Conservation (phyloP, 768 basidiomycete species). For the Tylopilus vinaceipallidus region DNA sequence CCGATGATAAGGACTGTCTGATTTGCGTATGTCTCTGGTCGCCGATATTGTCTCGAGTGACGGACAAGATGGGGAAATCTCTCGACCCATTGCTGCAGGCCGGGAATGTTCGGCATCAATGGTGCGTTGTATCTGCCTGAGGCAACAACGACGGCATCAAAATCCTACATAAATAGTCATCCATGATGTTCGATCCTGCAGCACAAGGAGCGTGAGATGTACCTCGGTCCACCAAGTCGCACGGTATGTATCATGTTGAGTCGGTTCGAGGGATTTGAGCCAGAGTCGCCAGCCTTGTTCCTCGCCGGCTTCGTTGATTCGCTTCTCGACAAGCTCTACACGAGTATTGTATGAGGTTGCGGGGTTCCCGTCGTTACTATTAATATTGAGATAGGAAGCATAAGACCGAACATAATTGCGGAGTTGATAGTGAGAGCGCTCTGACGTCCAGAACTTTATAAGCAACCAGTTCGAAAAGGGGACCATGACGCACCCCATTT, state of each 20-base stretch:
- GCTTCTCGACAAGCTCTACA: constrained; percentile 45
- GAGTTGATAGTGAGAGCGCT: constrained; percentile 34
- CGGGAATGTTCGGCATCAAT: constrained; percentile 14
- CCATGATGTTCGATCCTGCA: background rate
- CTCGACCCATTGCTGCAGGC: constrained; percentile 11
- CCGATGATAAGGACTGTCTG: constrained; percentile 45
- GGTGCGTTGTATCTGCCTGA: constrained; percentile 13
- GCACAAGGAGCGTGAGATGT: background rate
- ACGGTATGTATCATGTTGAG: constrained; percentile 16
- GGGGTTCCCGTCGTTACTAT: constrained; percentile 37
- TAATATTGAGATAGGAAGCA: constrained; percentile 11
- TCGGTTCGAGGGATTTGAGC: constrained; percentile 6
- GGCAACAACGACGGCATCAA: constrained; percentile 15
- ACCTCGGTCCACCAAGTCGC: constrained; percentile 33
- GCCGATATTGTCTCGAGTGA: constrained; percentile 44
- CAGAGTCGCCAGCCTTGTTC: constrained; percentile 16
- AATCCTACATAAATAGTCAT: constrained; percentile 1
- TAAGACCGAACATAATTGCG: constrained; percentile 31
- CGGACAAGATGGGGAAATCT: constrained; percentile 34
- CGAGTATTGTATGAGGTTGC: constrained; percentile 45
- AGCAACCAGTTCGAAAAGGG: background rate
- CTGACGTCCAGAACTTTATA: constrained; percentile 9
- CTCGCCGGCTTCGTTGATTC: constrained; percentile 15
- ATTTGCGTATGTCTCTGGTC: constrained; percentile 35
- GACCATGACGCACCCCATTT: constrained; percentile 6